These are phyloP conservation scores for Priceomyces haplophilus DNA, from an alignment of 805 yeast genomes.

Conservation along the genomic window DNA sequence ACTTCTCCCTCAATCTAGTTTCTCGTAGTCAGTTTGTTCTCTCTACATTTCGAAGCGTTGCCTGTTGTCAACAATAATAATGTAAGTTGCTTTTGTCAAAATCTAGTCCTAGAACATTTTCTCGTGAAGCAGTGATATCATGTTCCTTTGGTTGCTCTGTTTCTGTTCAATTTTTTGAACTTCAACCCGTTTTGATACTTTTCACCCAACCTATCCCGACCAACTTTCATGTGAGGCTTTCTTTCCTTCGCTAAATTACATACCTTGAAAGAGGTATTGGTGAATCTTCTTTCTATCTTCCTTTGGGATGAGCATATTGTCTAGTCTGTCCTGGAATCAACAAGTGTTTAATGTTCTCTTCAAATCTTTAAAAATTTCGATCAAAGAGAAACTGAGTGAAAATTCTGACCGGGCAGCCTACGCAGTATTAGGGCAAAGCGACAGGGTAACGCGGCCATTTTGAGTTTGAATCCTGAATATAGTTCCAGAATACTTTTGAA, in stretches of 20 bases:
- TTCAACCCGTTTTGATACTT: no score
- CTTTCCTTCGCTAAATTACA: constrained; percentile 33
- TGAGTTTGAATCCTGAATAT: background rate
- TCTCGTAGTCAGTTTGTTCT: no score
- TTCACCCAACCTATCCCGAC: background rate
- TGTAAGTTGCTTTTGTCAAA: no score
- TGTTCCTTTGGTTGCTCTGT: background rate
- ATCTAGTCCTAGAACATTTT: no score
- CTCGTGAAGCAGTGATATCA: background rate
- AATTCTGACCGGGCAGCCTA: constrained; percentile 7
- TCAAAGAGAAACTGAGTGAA: constrained; percentile 7
- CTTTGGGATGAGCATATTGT: constrained; percentile 95
- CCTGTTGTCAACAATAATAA: no score
- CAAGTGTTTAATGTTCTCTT: constrained; percentile 7
- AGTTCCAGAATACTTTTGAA: background rate
- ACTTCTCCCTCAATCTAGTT: no score
- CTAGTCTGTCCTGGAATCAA: constrained; percentile 7
- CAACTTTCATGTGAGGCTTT: background rate
- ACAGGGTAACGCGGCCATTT: constrained; percentile 1
- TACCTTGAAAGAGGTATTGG: constrained; percentile 98
- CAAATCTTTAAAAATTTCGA: constrained; percentile 3
- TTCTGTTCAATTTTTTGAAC: background rate
- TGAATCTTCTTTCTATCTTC: constrained; percentile 99
- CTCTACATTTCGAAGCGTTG: no score
- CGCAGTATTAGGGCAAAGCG: constrained; percentile 2